Conservation (phyloP, 768 basidiomycete genomes). For the Thelephora ganbajun region DNA sequence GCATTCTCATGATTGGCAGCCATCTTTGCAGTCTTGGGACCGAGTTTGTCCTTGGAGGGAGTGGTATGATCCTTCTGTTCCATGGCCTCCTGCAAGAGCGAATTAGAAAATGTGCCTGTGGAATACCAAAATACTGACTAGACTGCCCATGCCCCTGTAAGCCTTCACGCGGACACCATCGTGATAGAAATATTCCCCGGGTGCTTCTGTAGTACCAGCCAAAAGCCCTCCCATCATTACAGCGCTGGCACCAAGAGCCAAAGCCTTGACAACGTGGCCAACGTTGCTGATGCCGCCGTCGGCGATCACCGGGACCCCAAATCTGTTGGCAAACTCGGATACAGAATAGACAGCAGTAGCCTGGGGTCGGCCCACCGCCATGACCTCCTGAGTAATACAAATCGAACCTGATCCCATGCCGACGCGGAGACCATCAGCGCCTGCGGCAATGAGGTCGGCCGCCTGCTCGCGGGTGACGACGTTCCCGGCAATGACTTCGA, state of each 20-base stretch:
- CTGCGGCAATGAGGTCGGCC: constrained; percentile 82
- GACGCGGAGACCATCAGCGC: constrained; percentile 88
- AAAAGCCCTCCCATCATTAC: constrained; percentile 99
- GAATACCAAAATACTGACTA: constrained; percentile 28
- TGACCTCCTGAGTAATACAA: constrained; percentile 98
- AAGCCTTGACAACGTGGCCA: constrained; percentile 94
- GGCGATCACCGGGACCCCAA: constrained; percentile 93
- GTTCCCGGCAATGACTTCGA: constrained; percentile 95
- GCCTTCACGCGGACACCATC: constrained; percentile 98
- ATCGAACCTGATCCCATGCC: constrained; percentile 99
- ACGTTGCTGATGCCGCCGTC: constrained; percentile 95
- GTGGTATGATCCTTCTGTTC: constrained; percentile 48
- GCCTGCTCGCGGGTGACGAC: constrained; percentile 98
- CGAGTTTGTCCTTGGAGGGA: constrained; percentile 27
- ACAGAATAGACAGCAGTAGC: constrained; percentile 97
- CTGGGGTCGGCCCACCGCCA: constrained; percentile 97
- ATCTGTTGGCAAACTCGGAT: constrained; percentile 82
- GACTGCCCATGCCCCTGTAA: constrained; percentile 95
- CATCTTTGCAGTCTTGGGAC: constrained; percentile 29
- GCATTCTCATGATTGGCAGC: constrained; percentile 63
- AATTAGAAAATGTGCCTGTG: constrained; percentile 5
- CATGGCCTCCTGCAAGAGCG: constrained; percentile 55
- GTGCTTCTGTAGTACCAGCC: constrained; percentile 93
- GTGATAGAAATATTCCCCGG: constrained; percentile 98
- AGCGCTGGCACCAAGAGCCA: constrained; percentile 85